Base-by-base conservation (phyloP, 495 filamentous ascomycete species). In the Aspergillus funiculosus region DNA sequence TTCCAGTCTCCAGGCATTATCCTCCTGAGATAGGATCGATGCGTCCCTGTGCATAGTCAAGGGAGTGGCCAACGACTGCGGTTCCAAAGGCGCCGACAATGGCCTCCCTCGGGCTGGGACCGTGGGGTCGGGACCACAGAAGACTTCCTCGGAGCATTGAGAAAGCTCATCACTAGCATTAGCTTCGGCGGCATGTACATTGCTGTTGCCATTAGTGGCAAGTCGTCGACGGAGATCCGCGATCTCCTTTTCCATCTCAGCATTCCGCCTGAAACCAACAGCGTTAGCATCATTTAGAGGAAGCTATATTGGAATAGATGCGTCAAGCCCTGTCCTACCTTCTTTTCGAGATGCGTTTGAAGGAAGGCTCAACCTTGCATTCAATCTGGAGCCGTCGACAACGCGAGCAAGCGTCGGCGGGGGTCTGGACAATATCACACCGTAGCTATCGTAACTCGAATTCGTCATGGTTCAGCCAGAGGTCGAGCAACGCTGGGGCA, bases 201-300 rank as follows among this genome's bases (percentile, higher is more conserved):
- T 50, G 18, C 58, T 56, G 13, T 70, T 62, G 17, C 55, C 53
- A 45, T 60, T 58, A 18, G 52, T 55, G 19, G 66, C 58, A 25
- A 73, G 52, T n/a, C 64, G 65, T n/a, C 62, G 62, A 26, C 69
- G 69, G 48, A 73, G 69, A 50, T 69, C 68, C 11, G 60, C 68
- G 34, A 73, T 72, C 61, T 73, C 69, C 48, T 60, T 64, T 58
- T 73, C 69, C 69, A 73, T 73, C 37, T 73, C 69, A 19, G 69
- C 69, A 69, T 73, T 73, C 50, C 67, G 69, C 41, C 69, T 74
- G 40, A n/a, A n/a, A n/a, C n/a, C n/a, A n/a, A 43, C 17, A 21
- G n/a, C 30, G 49, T 57, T 45, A 52, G 43, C 28, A 27, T 17
- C n/a, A 34, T 7, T 36, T 4, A 6, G 25, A 21, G 6, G 3